Base-by-base conservation (phyloP, 306 rosid species). In the Canavalia gladiata region DNA sequence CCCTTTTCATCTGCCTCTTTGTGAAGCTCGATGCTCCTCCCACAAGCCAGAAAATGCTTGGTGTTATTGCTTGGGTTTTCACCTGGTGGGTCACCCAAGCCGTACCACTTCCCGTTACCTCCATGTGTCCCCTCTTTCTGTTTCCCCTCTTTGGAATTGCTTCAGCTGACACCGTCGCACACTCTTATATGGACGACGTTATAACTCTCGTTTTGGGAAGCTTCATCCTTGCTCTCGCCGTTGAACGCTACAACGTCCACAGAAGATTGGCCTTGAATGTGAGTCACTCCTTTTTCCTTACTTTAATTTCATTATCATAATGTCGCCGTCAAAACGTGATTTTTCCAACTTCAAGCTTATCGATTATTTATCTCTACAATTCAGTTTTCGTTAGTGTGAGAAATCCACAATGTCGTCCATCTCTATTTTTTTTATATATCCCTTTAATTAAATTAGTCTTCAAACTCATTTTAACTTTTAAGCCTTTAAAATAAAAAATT, bases 11-110 rank as follows among this genome's bases (percentile, higher is more conserved):
- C 3, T 84, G 86, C 52, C 33, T 84, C n/a, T 77, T 84, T 18
- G 95, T 92, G 67, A 91, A 91, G 78, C 64, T 90, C 0, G 92
- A 88, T 5, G 90, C 85, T 2, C 82, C 89, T 4, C 30, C 25
- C 1, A 76, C 65, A 1, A 80, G 95, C 86, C 74, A 83, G 80
- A 90, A 89, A 75, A 95, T 92, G 97, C 67, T 95, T 58, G 97
- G 76, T 1, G 95, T 92, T 81, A 78, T 95, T 8, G 94, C 82
- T 6, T 95, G 97, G 98, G 78, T 95, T 0, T 92, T 95, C 64
- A 41, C 87, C 0, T 92, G 98, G 98, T 95, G 97, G 98, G 28
- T 95, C n/a, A 95, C 95, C 1, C 87, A 86, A 81, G 98, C 97
- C 2, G 88, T 95, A 31, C 98, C 98, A 1, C 86, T 95, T 83